phyloP scores from a whole-genome alignment of 495 filamentous ascomycete genomes.

The Hyaloscypha finlandica region DNA sequence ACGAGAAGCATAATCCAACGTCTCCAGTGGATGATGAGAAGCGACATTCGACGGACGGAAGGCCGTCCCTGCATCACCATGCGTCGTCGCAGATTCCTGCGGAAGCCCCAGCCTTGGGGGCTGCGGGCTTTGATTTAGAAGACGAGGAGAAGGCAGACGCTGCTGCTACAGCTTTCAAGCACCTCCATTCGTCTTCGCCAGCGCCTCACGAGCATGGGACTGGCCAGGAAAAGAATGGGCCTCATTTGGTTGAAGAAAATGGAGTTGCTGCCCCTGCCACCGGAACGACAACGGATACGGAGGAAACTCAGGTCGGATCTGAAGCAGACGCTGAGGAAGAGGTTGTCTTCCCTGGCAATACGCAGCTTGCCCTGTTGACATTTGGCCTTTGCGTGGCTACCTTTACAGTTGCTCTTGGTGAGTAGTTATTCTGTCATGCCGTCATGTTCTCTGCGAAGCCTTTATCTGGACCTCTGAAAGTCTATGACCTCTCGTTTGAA shows the following conservation, averaged over 20 bases:
- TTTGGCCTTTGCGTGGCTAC: constrained; percentile 51
- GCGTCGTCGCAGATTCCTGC: constrained; percentile 15
- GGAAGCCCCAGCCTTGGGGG: constrained; percentile 17
- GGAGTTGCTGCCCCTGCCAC: background rate
- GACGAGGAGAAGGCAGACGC: constrained; percentile 17
- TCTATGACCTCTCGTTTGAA: background rate
- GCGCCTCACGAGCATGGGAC: background rate
- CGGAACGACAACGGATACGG: background rate
- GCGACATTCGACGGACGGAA: constrained; percentile 20
- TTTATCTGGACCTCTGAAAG: too few species aligned
- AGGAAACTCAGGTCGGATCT: constrained; percentile 2
- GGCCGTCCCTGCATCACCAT: constrained; percentile 14
- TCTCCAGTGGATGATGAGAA: constrained; percentile 14
- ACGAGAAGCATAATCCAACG: constrained; percentile 28
- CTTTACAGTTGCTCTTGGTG: constrained; percentile 61
- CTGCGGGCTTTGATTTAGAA: constrained; percentile 16
- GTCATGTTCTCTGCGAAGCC: background rate
- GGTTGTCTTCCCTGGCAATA: constrained; percentile 44
- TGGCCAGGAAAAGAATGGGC: constrained; percentile 8
- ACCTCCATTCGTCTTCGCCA: constrained; percentile 3
- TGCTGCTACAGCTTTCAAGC: constrained; percentile 21
- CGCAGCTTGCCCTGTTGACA: constrained; percentile 48
- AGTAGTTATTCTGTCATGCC: background rate
- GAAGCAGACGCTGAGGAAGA: constrained; percentile 24
- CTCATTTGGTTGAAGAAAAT: constrained; percentile 12